phyloP scores from a whole-genome alignment of 257 asterid species.

The Solanum pennellii region DNA sequence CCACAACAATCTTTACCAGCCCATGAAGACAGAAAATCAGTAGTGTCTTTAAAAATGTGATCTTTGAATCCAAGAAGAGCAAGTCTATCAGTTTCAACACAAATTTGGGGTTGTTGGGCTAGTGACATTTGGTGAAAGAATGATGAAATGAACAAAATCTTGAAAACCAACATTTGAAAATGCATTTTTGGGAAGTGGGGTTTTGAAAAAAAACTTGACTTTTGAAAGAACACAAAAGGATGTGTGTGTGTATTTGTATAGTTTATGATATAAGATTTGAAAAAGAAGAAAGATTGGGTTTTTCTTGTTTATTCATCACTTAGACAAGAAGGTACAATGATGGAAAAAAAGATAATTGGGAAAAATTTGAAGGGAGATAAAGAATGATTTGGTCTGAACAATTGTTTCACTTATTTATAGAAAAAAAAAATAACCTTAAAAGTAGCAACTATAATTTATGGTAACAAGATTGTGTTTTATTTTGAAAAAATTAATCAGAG shows the following conservation, averaged over 20 bases:
- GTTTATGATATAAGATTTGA: background rate
- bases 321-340: constrained; percentile 51
- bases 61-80: constrained; percentile 81
- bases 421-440: background rate
- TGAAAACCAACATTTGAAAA: constrained; percentile 30
- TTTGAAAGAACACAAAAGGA: background rate
- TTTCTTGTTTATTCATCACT: constrained; percentile 18
- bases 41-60: constrained; percentile 50
- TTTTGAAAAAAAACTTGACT: background rate
- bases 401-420: constrained; percentile 41
- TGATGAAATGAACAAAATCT: constrained; percentile 17
- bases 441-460: background rate
- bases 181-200: constrained; percentile 36
- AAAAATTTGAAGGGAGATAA: background rate
- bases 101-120: constrained; percentile 9
- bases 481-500: no score
- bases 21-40: constrained; percentile 70
- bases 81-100: constrained; percentile 46
- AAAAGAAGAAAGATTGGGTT: constrained; percentile 21
- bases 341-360: constrained; percentile 15
- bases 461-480: background rate
- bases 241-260: background rate
- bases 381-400: constrained; percentile 34
- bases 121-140: background rate
- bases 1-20: constrained; percentile 56